phyloP scores from a whole-genome alignment of 768 basidiomycete genomes.

The Crassisporium funariophilum region DNA sequence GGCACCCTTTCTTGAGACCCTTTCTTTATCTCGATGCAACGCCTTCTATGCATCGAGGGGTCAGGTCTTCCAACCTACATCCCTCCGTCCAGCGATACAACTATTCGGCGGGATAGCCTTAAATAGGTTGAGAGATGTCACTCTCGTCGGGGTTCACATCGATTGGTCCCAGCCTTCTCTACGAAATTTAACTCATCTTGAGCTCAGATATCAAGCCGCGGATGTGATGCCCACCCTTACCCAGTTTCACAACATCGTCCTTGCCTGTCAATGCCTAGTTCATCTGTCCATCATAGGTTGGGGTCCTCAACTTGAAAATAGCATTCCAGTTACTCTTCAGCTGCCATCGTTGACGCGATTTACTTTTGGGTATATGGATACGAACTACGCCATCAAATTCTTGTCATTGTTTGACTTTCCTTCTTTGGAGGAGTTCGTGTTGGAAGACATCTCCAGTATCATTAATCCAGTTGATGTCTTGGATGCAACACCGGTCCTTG shows the following conservation, averaged over 20 bases:
- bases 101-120: conserved; percentile 46
- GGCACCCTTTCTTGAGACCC: conserved; percentile 38
- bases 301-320: conserved; percentile 42
- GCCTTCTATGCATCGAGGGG: conserved; percentile 52
- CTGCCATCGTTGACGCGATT: conserved; percentile 40
- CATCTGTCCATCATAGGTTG: conserved; percentile 54
- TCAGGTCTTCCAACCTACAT: conserved; percentile 45
- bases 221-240: conserved; percentile 56
- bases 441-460: conserved; percentile 49
- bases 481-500: conserved; percentile 40
- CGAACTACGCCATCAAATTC: conserved; percentile 24
- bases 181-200: conserved; percentile 44
- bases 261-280: conserved; percentile 41
- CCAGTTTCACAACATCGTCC: conserved; percentile 47
- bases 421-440: conserved; percentile 33
- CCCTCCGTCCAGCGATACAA: conserved; percentile 39
- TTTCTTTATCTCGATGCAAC: conserved; percentile 58
- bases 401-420: conserved; percentile 35
- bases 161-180: conserved; percentile 50
- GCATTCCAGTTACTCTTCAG: conserved; percentile 20
- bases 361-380: conserved; percentile 36
- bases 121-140: conserved; percentile 39
- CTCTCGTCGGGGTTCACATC: conserved; percentile 59
- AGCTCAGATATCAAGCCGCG: conserved; percentile 56
- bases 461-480: conserved; percentile 34